Base-by-base conservation (phyloP, 2,329 filamentous ascomycete species). In the Orbilia oligospora region DNA sequence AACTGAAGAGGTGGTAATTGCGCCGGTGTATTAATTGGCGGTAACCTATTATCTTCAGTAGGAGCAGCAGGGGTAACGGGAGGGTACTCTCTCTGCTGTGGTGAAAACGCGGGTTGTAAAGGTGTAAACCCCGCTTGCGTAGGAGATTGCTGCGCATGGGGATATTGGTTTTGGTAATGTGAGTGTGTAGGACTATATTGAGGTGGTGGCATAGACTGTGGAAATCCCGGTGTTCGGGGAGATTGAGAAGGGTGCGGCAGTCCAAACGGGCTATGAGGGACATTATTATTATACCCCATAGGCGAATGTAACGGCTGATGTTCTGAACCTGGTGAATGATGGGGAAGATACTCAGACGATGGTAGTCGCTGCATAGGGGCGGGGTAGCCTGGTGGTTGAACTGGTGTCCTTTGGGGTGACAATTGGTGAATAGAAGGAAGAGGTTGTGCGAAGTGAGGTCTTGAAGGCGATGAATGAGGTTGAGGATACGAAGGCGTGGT, bases 141-240 rank as follows among this genome's bases (percentile, higher is more conserved):
- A 1, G 73, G 61, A 27, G 73, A 67, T 38, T 58, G 73, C 8
- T 61, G 61, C 30, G 67, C 61, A 18, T 66, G 73, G 5, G 67
- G 67, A 12, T 71, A 61, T 8, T 71, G 58, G 22, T 53, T 48
- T 36, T 61, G 51, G 16, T 77, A 71, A 22, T 63, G 49, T 27
- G 71, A 20, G 20, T 77, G 73, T 10, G 67, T 71, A n/a, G 73
- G 73, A n/a, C 73, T 77, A 44, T 71, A 77, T 48, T 77, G 73
- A 9, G 73, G 73, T n/a, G 73, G 73, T 36, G 73, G 73, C 73
- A 77, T 77, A 9, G 22, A 61, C n/a, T 77, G 73, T 10, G 56
- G 67, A 27, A 77, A 77, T 0, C 67, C 67, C 71, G 73, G 72
- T 30, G 72, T 71, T 16, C 73, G 58, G 5, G 73, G 72, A 5